These are phyloP conservation scores for Termitomyces eurrhizus DNA, from an alignment of 768 basidiomycete genomes.

Conservation along the genomic window DNA sequence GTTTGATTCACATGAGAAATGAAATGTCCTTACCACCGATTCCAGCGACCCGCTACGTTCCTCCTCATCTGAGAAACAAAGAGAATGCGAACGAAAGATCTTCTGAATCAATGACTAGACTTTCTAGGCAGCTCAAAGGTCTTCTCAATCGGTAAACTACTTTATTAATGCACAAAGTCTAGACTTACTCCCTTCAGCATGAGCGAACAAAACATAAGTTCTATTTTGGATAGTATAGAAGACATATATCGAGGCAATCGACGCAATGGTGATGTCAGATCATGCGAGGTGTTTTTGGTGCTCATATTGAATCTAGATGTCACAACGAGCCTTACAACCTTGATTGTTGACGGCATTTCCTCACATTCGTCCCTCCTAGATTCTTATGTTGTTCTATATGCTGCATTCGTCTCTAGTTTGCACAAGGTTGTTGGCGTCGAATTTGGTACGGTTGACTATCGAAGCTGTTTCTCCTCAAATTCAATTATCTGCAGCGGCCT, in stretches of 20 bases:
- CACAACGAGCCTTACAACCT: conserved; percentile 67
- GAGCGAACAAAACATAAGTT: conserved; percentile 85
- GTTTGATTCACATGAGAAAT: neutral
- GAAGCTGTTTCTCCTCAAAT: neutral
- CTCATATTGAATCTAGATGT: conserved; percentile 52
- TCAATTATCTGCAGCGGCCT: conserved; percentile 52
- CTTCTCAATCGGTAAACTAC: conserved; percentile 71
- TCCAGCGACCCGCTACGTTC: conserved; percentile 58
- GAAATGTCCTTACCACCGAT: neutral
- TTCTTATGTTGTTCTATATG: conserved; percentile 86
- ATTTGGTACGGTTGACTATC: conserved; percentile 59
- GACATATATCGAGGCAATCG: conserved; percentile 71
- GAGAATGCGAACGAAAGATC: conserved; percentile 22
- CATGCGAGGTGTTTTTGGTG: neutral
- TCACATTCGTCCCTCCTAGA: conserved; percentile 79
- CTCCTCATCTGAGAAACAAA: conserved; percentile 66
- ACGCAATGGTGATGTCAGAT: conserved; percentile 61
- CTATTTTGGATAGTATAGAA: conserved; percentile 71
- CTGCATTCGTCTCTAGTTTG: conserved; percentile 77
- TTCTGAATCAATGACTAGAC: conserved; percentile 45
- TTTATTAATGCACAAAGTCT: neutral
- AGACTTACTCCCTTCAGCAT: conserved; percentile 43
- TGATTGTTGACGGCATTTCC: conserved; percentile 78
- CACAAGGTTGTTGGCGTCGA: conserved; percentile 83
- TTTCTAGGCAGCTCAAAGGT: conserved; percentile 79